Conservation (phyloP, 2,329 filamentous ascomycete species). For the Chaetomium strumarium region DNA sequence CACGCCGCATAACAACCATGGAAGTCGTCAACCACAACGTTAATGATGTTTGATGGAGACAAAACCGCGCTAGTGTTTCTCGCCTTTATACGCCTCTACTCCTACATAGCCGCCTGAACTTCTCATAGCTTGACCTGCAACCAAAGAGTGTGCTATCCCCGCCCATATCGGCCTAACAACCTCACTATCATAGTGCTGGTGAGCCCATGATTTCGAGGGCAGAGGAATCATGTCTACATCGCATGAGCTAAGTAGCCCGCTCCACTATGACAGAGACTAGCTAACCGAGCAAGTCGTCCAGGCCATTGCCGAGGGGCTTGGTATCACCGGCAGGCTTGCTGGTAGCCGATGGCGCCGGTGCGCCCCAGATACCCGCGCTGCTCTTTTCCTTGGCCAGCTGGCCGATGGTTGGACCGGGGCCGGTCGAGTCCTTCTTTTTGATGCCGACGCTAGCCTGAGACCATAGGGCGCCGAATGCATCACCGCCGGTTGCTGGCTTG, state of each 20-base stretch:
- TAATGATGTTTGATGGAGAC: too few relatives aligned
- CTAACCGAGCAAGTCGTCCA: slow-evolving; percentile 46
- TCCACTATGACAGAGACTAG: background rate
- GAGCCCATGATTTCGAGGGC: too few relatives aligned
- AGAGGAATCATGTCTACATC: too few relatives aligned
- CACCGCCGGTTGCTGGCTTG: slow-evolving; percentile 59
- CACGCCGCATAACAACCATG: too few relatives aligned
- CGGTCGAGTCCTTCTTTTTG: slow-evolving; percentile 62
- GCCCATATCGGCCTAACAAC: too few relatives aligned
- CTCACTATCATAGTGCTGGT: too few relatives aligned
- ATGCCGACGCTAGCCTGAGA: slow-evolving; percentile 66
- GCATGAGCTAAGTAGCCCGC: too few relatives aligned
- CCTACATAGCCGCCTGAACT: slow-evolving; percentile 8
- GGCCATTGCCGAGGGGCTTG: slow-evolving; percentile 30
- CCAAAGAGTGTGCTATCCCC: too few relatives aligned
- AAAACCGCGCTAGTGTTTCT: background rate
- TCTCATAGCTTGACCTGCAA: too few relatives aligned
- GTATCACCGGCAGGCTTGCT: slow-evolving; percentile 16
- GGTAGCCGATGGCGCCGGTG: slow-evolving; percentile 41
- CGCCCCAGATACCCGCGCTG: slow-evolving; percentile 88
- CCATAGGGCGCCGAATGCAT: slow-evolving; percentile 89
- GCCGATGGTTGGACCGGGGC: slow-evolving; percentile 72
- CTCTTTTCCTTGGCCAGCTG: slow-evolving; percentile 98
- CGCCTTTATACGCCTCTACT: slow-evolving; percentile 9
- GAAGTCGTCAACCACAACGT: too few relatives aligned